These are phyloP conservation scores for Bruguiera sexangula DNA, from an alignment of 345 rosid species.

Conservation along the genomic window DNA sequence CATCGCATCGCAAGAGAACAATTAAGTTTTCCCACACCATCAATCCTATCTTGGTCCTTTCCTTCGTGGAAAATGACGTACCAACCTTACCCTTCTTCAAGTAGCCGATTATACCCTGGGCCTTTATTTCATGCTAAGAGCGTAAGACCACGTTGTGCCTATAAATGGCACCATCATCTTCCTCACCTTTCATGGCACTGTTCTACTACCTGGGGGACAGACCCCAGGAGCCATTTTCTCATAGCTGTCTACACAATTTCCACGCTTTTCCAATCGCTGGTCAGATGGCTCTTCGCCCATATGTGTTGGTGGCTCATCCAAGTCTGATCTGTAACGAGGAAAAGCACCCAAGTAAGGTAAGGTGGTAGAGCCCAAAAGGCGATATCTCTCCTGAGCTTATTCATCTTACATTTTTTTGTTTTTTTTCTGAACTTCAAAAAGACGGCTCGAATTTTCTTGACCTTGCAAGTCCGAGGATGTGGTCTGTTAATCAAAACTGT, in stretches of 20 bases:
- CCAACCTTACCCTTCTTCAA: conserved; percentile 10
- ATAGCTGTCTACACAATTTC: no score
- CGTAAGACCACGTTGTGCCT: neutral
- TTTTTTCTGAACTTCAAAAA: conserved; percentile 4
- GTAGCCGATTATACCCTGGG: conserved; percentile 23
- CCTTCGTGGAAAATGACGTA: conserved; percentile 26
- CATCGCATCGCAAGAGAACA: conserved; percentile 20
- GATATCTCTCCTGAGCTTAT: conserved; percentile 75
- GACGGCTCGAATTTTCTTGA: conserved; percentile 57
- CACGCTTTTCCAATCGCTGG: conserved; percentile 1
- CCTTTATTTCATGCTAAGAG: conserved; percentile 11
- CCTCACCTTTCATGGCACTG: conserved; percentile 21
- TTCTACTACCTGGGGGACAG: neutral
- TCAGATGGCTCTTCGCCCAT: neutral
- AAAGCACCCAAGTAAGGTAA: neutral
- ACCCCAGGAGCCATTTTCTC: neutral
- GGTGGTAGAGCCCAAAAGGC: conserved; percentile 26
- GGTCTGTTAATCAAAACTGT: accelerated
- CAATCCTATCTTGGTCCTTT: conserved; percentile 11
- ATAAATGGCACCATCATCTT: conserved; percentile 11
- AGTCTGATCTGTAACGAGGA: neutral
- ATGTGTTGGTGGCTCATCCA: neutral
- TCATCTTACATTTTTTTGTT: conserved; percentile 14
- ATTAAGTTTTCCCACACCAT: neutral
- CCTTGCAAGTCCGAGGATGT: conserved; percentile 57